Conservation (phyloP, 148 eudicot species). For the Rhododendron kiyosumense region DNA sequence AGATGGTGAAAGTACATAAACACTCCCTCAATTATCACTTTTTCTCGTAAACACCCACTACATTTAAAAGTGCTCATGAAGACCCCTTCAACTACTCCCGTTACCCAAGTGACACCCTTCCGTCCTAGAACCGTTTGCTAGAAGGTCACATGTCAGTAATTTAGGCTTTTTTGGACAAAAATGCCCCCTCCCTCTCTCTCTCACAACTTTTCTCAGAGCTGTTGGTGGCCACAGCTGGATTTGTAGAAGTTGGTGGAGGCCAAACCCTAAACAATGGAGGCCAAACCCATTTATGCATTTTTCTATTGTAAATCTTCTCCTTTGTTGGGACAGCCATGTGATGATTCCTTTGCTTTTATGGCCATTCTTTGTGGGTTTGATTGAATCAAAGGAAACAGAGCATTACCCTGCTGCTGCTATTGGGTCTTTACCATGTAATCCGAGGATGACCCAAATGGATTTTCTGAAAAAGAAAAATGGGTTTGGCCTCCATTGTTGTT, state of each 20-base stretch:
- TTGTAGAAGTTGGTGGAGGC: slow-evolving; percentile 36
- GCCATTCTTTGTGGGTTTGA: slow-evolving; percentile 12
- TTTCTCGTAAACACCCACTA: too few species aligned
- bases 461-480: not conserved
- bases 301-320: slow-evolving; percentile 27
- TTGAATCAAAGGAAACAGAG: not conserved
- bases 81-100: too few species aligned
- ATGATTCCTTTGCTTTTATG: slow-evolving; percentile 37
- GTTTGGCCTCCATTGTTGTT: slow-evolving; percentile 3
- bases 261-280: too few species aligned
- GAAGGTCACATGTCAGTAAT: too few species aligned
- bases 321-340: slow-evolving; percentile 47
- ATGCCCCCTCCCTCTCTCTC: too few species aligned
- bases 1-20: too few species aligned
- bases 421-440: not conserved
- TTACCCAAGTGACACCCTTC: too few species aligned
- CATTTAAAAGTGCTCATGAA: too few species aligned
- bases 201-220: slow-evolving; percentile 92
- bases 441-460: slow-evolving; percentile 7
- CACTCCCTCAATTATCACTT: too few species aligned
- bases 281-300: slow-evolving; percentile 23
- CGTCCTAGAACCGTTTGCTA: too few species aligned
- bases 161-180: too few species aligned
- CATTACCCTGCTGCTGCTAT: not conserved
- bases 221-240: slow-evolving; percentile 70